A percentile compares a stretch with the other conserved stretches of the same genome.
Evolutionary conservation across 2,329 filamentous ascomycete species (phyloP).

Genomic region (Fusarium incarnatum): DNA sequence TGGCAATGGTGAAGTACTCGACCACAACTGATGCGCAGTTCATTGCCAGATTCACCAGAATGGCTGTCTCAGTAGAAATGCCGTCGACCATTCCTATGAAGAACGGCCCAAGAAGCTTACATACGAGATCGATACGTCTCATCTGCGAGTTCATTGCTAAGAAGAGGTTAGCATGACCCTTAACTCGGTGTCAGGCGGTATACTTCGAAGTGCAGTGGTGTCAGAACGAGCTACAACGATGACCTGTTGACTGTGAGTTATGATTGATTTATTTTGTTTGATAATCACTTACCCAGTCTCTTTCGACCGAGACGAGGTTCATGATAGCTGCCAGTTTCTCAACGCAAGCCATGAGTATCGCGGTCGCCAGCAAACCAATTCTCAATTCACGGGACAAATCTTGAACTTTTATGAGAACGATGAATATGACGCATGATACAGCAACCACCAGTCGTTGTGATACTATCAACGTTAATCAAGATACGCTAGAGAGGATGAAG

Average conservation of each 20-base stretch:
- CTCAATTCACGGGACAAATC: constrained; percentile 14
- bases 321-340: constrained; percentile 75
- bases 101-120: constrained; percentile 68
- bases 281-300: constrained; percentile 70
- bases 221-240: constrained; percentile 46
- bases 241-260: constrained; percentile 38
- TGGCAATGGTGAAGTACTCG: constrained; percentile 65
- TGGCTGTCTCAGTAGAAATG: constrained; percentile 60
- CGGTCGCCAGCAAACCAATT: constrained; percentile 48
- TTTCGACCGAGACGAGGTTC: constrained; percentile 76
- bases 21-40: constrained; percentile 60
- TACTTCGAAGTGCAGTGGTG: constrained; percentile 34
- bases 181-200: background rate
- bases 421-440: constrained; percentile 60
- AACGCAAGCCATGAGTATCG: constrained; percentile 69
- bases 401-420: constrained; percentile 37
- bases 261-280: background rate
- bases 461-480: constrained; percentile 40
- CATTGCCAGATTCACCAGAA: constrained; percentile 62
- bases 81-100: constrained; percentile 65
- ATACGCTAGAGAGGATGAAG: background rate
- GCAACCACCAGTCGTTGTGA: constrained; percentile 59
- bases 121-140: constrained; percentile 71
- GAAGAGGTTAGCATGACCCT: background rate
- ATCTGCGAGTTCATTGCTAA: constrained; percentile 66